phyloP scores from a whole-genome alignment of 805 yeast species.

The Schwanniomyces sp. region DNA sequence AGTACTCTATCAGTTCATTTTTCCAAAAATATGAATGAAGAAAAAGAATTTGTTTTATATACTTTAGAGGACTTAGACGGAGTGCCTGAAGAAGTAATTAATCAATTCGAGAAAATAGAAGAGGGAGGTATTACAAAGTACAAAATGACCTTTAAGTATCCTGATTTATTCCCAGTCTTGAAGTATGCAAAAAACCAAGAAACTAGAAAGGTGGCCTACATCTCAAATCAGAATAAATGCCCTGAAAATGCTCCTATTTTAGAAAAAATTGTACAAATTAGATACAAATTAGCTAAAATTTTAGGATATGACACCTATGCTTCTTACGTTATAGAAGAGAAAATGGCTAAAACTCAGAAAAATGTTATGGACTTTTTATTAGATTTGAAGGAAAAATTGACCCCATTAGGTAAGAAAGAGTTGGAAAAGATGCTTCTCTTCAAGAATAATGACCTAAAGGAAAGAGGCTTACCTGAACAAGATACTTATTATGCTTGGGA shows the following conservation, averaged over 20 bases:
- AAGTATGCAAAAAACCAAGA: constrained; percentile 64
- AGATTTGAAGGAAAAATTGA: constrained; percentile 59
- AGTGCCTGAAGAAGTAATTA: constrained; percentile 63
- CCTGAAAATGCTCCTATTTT: constrained; percentile 64
- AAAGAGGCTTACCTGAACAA: constrained; percentile 43
- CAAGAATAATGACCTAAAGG: constrained; percentile 52
- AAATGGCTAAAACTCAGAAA: constrained; percentile 74
- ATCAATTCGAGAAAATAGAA: constrained; percentile 52
- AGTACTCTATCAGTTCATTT: constrained; percentile 58
- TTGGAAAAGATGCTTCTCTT: constrained; percentile 45
- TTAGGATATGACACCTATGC: constrained; percentile 72
- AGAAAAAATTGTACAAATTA: constrained; percentile 55
- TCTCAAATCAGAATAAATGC: constrained; percentile 68
- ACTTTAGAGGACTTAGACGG: constrained; percentile 69
- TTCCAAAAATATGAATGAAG: constrained; percentile 69
- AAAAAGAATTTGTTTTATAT: constrained; percentile 59
- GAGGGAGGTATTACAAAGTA: constrained; percentile 38
- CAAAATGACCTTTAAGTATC: constrained; percentile 79
- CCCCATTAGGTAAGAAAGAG: constrained; percentile 61
- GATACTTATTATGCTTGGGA: constrained; percentile 66
- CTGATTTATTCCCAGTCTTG: constrained; percentile 76
- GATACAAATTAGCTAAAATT: constrained; percentile 60
- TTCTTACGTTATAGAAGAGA: constrained; percentile 67
- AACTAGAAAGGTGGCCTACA: constrained; percentile 65
- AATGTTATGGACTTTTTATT: constrained; percentile 60